Conservation (phyloP, 768 basidiomycete genomes). For the Macrocybe gigantea region DNA sequence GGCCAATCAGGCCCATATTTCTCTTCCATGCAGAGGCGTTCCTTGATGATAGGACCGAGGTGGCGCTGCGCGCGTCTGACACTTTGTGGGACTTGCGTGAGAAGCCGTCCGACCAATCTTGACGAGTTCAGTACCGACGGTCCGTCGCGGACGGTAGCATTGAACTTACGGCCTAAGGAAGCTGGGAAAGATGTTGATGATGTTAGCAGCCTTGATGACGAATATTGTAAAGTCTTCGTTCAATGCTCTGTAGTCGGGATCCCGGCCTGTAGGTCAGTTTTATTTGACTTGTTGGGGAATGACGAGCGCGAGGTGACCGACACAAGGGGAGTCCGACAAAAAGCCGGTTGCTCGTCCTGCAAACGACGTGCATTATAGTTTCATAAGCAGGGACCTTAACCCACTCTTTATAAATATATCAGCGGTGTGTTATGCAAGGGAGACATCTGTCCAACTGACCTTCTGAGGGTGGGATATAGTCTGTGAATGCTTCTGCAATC, state of each 20-base stretch:
- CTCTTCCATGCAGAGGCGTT: slow-evolving; percentile 21
- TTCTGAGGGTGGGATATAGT: slow-evolving; percentile 26
- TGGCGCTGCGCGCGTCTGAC: slow-evolving; percentile 17
- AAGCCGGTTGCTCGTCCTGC: slow-evolving; percentile 32
- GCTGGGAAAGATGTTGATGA: slow-evolving; percentile 32
- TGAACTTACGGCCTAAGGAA: slow-evolving; percentile 37
- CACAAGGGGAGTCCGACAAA: slow-evolving; percentile 43
- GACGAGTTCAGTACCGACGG: neutral
- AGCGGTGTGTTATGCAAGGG: neutral
- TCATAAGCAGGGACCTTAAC: slow-evolving; percentile 17
- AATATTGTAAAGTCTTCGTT: slow-evolving; percentile 28
- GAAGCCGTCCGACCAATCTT: slow-evolving; percentile 19
- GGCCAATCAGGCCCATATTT: slow-evolving; percentile 29
- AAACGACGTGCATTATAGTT: slow-evolving; percentile 27
- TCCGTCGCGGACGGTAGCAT: neutral
- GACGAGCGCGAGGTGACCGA: slow-evolving; percentile 12
- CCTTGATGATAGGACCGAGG: slow-evolving; percentile 24
- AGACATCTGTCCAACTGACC: slow-evolving; percentile 12
- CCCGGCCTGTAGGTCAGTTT: slow-evolving; percentile 24
- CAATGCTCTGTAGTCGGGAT: slow-evolving; percentile 32
- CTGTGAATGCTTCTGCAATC: slow-evolving; percentile 31
- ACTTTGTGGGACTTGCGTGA: slow-evolving; percentile 14
- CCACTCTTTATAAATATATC: slow-evolving; percentile 27
- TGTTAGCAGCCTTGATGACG: slow-evolving; percentile 22
- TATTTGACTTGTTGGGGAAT: neutral